Base-by-base conservation (phyloP, 2,329 filamentous ascomycete species). In the Aspergillus aculeatus region DNA sequence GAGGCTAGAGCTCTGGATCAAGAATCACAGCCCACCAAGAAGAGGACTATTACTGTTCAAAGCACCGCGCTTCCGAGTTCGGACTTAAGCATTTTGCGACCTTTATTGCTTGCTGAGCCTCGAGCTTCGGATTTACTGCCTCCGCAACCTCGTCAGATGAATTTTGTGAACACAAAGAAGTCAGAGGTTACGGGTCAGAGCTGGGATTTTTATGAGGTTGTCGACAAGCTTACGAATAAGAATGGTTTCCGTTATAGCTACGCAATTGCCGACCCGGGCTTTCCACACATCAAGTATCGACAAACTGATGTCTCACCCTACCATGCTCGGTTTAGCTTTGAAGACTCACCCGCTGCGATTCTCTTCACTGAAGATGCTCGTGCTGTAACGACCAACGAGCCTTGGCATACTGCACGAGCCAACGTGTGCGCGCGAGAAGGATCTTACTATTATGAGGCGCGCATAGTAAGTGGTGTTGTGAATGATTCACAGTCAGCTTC, bases 361-460 rank as follows among this genome's bases (percentile, higher is more conserved):
- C 90, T 89, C 71, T 92, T 97, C 71, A 89, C 92, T 70, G 85
- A 86, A 62, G 83, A 86, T 41, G 92, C 89, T 7, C 85, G 84
- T 21, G 87, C 92, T 52, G 86, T 97, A 56, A 96, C 91, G 0
- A 96, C 95, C 14, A 88, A 94, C 66, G 96, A 96, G 75, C 93
- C 95, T 9, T 97, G 95, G 83, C 86, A 96, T 60, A 95, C 94
- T 82, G 89, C 90, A 2, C 86, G 94, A 44, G 92, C 91, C 12
- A 99, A 99, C 69, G 89, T 98, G 0, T 92, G 90, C 24, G 90
- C 93, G 4, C 84, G 95, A 50, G 91, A 98, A 75, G 95, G 95
- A 0, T 86, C 90, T 32, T 92, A 91, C 82, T 99, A 96, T 75
- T 99, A 92, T 82, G 95, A 99, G 77, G 92, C 94, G 75, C 93